Percentiles rank a stretch among this genome's conserved stretches.
phyloP scores from a whole-genome alignment of 2,329 filamentous ascomycete genomes.

The Colletotrichum spinosum region DNA sequence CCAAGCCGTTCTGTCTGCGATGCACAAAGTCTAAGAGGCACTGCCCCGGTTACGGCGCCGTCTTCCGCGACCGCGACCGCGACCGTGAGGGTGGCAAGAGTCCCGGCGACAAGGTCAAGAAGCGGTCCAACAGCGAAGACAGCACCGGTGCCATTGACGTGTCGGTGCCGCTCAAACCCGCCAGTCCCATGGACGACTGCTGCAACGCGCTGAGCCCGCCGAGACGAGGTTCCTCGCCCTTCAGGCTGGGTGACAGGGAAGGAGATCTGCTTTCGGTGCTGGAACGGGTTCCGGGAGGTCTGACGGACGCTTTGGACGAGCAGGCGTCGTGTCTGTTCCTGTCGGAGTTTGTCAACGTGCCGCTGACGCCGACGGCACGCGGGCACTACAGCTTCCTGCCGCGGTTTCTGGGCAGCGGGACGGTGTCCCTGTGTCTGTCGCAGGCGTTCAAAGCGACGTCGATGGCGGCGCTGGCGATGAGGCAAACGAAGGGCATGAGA shows the following conservation, averaged over 20 bases:
- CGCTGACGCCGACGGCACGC: conserved; percentile 17
- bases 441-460: conserved; percentile 37
- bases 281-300: conserved; percentile 23
- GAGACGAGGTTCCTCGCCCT: conserved; percentile 5
- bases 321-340: conserved; percentile 36
- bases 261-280: conserved; percentile 24
- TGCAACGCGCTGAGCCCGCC: background rate
- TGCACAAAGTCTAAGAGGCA: conserved; percentile 55
- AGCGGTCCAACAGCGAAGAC: conserved; percentile 6
- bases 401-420: conserved; percentile 25
- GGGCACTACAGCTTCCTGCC: conserved; percentile 36
- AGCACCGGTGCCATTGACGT: background rate
- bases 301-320: conserved; percentile 32
- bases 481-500: conserved; percentile 18
- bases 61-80: conserved; percentile 40
- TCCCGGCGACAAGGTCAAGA: conserved; percentile 34
- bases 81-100: conserved; percentile 40
- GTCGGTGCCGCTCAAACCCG: background rate
- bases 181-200: conserved; percentile 5
- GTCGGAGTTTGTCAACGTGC: conserved; percentile 37
- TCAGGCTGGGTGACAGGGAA: conserved; percentile 21
- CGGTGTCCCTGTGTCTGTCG: conserved; percentile 29
- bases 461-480: conserved; percentile 34
- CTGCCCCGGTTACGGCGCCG: conserved; percentile 42
- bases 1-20: conserved; percentile 62